Percentiles rank a stretch among this genome's conserved stretches.
Conservation (phyloP, 768 basidiomycete species). For the Fibroporia radiculosa region DNA sequence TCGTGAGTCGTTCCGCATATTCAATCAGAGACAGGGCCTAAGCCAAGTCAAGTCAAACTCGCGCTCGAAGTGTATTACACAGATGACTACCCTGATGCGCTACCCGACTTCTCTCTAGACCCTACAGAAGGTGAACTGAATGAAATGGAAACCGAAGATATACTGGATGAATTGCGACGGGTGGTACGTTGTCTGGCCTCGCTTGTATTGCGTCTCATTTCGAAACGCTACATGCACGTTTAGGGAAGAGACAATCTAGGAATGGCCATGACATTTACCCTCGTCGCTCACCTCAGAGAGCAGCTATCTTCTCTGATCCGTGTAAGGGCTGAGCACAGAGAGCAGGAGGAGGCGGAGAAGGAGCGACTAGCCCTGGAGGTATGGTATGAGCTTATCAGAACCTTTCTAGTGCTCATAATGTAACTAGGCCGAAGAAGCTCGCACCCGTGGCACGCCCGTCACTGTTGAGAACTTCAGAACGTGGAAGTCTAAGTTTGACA, state of each 20-base stretch:
- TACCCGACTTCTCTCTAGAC: conserved; percentile 68
- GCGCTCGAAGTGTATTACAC: conserved; percentile 70
- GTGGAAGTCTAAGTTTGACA: conserved; percentile 79
- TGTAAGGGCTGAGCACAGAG: conserved; percentile 45
- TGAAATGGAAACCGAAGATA: conserved; percentile 43
- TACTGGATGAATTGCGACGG: conserved; percentile 49
- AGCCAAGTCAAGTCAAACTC: conserved; percentile 74
- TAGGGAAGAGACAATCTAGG: conserved; percentile 83
- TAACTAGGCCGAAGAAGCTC: conserved; percentile 79
- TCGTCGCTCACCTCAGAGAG: conserved; percentile 82
- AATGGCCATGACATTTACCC: conserved; percentile 97
- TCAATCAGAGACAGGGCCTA: too few species aligned
- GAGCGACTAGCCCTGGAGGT: conserved; percentile 76
- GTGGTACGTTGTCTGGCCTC: conserved; percentile 35
- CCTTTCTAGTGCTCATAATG: neutral
- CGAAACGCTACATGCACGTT: neutral
- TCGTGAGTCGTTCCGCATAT: conserved; percentile 30
- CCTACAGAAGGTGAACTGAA: conserved; percentile 53
- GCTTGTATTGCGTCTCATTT: neutral
- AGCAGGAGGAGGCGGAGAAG: conserved; percentile 61
- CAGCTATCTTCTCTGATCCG: conserved; percentile 58
- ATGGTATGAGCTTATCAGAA: conserved; percentile 12
- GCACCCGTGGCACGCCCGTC: conserved; percentile 88
- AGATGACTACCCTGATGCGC: conserved; percentile 73
- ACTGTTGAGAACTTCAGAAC: conserved; percentile 71